phyloP scores from a whole-genome alignment of 495 filamentous ascomycete species.

The Tetracladium marchalianum region DNA sequence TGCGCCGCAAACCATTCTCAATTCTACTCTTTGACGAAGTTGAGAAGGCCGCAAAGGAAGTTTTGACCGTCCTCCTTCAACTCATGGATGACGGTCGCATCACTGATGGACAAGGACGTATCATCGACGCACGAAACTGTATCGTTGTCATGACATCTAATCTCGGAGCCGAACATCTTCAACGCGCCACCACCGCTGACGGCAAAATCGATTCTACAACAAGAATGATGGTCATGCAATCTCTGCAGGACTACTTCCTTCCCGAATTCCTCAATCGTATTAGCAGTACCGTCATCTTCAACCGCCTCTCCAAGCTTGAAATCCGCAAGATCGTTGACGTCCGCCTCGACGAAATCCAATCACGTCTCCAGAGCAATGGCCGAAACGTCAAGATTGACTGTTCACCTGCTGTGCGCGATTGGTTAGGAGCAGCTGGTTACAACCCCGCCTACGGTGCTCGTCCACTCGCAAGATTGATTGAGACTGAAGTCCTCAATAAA shows the following conservation, averaged over 20 bases:
- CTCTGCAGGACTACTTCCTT: conserved; percentile 89
- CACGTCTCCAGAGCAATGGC: conserved; percentile 67
- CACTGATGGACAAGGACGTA: conserved; percentile 90
- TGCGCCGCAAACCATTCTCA: conserved; percentile 90
- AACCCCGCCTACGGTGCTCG: conserved; percentile 89
- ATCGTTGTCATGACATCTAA: conserved; percentile 99
- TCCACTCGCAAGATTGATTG: conserved; percentile 78
- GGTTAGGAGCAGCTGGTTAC: conserved; percentile 80
- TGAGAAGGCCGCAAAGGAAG: conserved; percentile 97
- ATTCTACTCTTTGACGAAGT: conserved; percentile 97
- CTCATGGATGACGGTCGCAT: conserved; percentile 99
- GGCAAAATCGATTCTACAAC: conserved; percentile 84
- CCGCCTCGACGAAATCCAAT: conserved; percentile 80
- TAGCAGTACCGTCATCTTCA: conserved; percentile 93
- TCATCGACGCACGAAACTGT: conserved; percentile 93
- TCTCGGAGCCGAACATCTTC: conserved; percentile 86
- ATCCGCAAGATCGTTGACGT: conserved; percentile 95
- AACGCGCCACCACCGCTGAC: conserved; percentile 62
- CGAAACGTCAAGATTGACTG: conserved; percentile 73
- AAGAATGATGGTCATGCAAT: conserved; percentile 75
- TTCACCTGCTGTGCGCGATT: conserved; percentile 76
- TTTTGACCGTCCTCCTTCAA: conserved; percentile 90
- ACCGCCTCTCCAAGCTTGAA: conserved; percentile 77
- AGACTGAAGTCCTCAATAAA: conserved; percentile 91
- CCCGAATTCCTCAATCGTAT: conserved; percentile 98